Evolutionary conservation across 768 basidiomycete genomes (phyloP).

Genomic region (Cystofilobasidium ferigula): DNA sequence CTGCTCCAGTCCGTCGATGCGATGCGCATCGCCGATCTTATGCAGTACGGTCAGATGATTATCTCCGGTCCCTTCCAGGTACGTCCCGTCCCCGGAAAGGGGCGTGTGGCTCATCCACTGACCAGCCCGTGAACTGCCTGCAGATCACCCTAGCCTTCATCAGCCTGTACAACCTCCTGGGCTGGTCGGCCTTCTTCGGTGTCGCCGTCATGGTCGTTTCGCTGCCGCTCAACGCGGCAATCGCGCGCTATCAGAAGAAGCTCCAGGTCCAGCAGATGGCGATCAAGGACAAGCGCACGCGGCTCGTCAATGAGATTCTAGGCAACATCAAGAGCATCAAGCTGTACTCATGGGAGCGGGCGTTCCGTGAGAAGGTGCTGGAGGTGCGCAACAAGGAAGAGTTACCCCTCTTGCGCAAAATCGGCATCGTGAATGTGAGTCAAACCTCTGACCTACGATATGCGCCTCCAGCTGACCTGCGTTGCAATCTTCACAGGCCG

Average conservation of each 20-base stretch:
- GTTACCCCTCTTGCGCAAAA: slow-evolving; percentile 66
- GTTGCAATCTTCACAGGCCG: slow-evolving; percentile 11
- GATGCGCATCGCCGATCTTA: slow-evolving; percentile 64
- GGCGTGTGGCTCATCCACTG: not conserved
- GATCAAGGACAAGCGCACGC: slow-evolving; percentile 69
- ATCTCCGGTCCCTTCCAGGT: slow-evolving; percentile 79
- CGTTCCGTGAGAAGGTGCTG: slow-evolving; percentile 69
- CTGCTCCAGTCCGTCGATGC: slow-evolving; percentile 68
- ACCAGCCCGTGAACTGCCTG: not conserved
- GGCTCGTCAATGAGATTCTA: slow-evolving; percentile 50
- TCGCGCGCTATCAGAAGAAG: slow-evolving; percentile 47
- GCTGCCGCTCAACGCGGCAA: slow-evolving; percentile 37
- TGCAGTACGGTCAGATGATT: slow-evolving; percentile 63
- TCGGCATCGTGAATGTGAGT: slow-evolving; percentile 61
- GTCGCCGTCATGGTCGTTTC: slow-evolving; percentile 33
- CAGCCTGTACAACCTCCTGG: slow-evolving; percentile 60
- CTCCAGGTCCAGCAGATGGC: slow-evolving; percentile 90
- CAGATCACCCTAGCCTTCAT: slow-evolving; percentile 80
- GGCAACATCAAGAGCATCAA: slow-evolving; percentile 68
- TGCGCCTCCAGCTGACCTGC: not conserved
- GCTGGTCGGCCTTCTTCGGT: slow-evolving; percentile 58
- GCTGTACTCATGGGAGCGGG: slow-evolving; percentile 82
- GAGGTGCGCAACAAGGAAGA: slow-evolving; percentile 58
- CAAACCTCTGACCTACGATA: not conserved
- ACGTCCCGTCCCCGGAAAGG: not conserved